Base-by-base conservation (phyloP, 1,139 yeast species). In the Zygotorulaspora mrakii region DNA sequence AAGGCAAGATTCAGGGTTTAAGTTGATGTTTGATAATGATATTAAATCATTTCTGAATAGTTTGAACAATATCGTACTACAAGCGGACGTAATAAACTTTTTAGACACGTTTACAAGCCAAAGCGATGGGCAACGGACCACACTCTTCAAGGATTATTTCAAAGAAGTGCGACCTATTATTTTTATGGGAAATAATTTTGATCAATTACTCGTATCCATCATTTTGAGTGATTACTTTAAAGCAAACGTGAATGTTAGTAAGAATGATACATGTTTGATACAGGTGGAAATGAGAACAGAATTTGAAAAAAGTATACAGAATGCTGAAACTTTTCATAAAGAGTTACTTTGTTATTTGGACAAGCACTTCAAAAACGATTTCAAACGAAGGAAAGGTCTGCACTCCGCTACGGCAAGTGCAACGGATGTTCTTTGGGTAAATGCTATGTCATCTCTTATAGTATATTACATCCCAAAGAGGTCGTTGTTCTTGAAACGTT, bases 271-370 rank as follows among this genome's bases (percentile, higher is more conserved):
- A 3, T 24, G 22, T 21, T 17, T 13, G 3, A 17, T 32, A 17
- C 17, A 31, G 12, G 9, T 13, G 2, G 17, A 17, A 5, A 9
- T 18, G 28, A 33, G 43, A 11, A 5, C 26, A 2, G 24, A 33
- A 8, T 42, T 42, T 18, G 26, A 23, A 18, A 12, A 33, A 2
- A 18, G 36, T 17, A 16, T 42, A 5, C 8, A 16, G 9, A 33
- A 39, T 20, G 25, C 28, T 9, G 13, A 20, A 16, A 28, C 37
- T 4, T 37, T 42, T 10, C 41, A 42, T 13, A 17, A 22, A 16
- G 13, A 29, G 7, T 24, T 42, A 20, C 34, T 42, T 2, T 27
- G 28, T 10, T 42, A 39, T 29, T 6, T 42, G 21, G 32, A 36
- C 12, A 11, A 28, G 9, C 30, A 13, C n/a, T 38, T 42, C 10